phyloP scores from a whole-genome alignment of 495 filamentous ascomycete species.

The Acidiella bohemica region DNA sequence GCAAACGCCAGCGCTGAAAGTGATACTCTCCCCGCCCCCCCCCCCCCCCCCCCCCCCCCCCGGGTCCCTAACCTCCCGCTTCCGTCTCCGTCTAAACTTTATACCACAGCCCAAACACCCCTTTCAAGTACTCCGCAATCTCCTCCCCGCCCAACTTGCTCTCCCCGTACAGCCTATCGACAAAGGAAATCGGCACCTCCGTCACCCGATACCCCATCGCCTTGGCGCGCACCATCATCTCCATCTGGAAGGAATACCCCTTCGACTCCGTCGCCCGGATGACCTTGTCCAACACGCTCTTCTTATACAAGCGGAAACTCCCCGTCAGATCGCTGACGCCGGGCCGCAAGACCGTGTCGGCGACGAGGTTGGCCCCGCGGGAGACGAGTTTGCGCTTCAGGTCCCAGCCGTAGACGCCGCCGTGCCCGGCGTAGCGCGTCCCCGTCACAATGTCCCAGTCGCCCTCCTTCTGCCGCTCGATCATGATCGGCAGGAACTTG shows the following conservation, averaged over 20 bases:
- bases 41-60: not conserved
- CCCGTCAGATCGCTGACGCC: slow-evolving; percentile 96
- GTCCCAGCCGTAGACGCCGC: slow-evolving; percentile 96
- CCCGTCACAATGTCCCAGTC: slow-evolving; percentile 94
- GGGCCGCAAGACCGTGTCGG: slow-evolving; percentile 82
- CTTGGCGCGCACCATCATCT: slow-evolving; percentile 88
- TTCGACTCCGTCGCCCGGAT: slow-evolving; percentile 82
- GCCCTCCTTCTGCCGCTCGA: slow-evolving; percentile 49
- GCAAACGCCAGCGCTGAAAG: no score
- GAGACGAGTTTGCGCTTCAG: slow-evolving; percentile 88
- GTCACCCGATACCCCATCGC: slow-evolving; percentile 79
- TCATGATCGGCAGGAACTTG: slow-evolving; percentile 88
- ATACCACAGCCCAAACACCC: slow-evolving; percentile 90
- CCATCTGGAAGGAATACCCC: slow-evolving; percentile 99
- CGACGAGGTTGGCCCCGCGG: slow-evolving; percentile 86
- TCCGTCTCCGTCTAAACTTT: no score
- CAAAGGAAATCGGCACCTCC: slow-evolving; percentile 91
- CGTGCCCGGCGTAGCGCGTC: slow-evolving; percentile 78
- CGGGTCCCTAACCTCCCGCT: not conserved
- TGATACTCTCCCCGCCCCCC: no score
- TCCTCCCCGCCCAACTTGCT: slow-evolving; percentile 88
- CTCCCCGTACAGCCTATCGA: slow-evolving; percentile 89
- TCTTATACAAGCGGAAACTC: slow-evolving; percentile 89
- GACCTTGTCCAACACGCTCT: slow-evolving; percentile 72
- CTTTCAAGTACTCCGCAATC: slow-evolving; percentile 97